Conservation (phyloP, 73 alveolate genomes). For the Durusdinium trenchii region DNA sequence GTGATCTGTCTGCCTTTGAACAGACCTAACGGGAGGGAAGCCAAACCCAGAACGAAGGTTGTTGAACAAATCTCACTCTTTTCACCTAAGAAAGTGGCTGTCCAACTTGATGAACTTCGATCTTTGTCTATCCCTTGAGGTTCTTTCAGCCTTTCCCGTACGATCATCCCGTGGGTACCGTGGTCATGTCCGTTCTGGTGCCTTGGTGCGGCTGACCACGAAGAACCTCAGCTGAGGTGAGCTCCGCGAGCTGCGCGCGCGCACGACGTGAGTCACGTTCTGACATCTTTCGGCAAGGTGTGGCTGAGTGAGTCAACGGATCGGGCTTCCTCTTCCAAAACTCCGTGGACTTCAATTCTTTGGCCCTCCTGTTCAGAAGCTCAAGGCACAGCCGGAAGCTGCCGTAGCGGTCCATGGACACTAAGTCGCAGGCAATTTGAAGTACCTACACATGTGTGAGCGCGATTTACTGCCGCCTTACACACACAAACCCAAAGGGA, state of each 20-base stretch:
- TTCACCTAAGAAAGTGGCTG: too few species aligned
- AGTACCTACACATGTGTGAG: neutral
- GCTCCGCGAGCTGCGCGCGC: neutral
- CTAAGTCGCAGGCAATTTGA: neutral
- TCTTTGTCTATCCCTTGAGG: too few species aligned
- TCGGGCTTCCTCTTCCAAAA: constrained; percentile 44
- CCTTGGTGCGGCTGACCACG: constrained; percentile 49
- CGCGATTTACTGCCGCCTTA: too few species aligned
- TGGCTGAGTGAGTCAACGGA: too few species aligned
- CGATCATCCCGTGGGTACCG: neutral
- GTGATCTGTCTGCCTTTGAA: too few species aligned
- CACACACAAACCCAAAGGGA: too few species aligned
- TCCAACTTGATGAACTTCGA: too few species aligned
- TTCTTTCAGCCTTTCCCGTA: neutral
- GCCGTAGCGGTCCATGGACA: neutral
- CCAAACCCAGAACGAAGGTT: too few species aligned
- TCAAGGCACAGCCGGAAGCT: neutral
- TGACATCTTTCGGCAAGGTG: too few species aligned
- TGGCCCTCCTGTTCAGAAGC: neutral
- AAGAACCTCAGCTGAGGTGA: neutral
- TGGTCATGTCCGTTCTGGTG: neutral
- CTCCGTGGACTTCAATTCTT: neutral
- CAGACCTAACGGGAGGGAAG: too few species aligned
- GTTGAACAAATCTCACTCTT: too few species aligned
- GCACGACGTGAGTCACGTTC: too few species aligned